These are phyloP conservation scores for Nicotiana knightiana DNA, from an alignment of 257 asterid genomes.

Conservation along the genomic window DNA sequence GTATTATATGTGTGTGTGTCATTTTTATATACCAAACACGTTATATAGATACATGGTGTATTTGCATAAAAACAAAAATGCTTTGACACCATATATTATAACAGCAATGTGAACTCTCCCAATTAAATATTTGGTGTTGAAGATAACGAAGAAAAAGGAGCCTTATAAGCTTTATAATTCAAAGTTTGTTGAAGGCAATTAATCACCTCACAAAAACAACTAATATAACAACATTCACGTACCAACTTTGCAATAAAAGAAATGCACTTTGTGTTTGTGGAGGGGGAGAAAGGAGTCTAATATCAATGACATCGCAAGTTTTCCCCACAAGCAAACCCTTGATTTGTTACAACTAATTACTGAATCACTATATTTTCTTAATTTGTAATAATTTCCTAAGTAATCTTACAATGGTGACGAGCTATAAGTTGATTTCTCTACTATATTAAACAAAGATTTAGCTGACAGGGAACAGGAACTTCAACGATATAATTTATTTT, in stretches of 20 bases:
- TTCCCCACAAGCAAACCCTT: not conserved
- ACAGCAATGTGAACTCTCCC: slow-evolving; percentile 12
- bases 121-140: slow-evolving; percentile 9
- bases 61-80: not conserved
- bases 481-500: not conserved
- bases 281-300: too few relatives aligned
- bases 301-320: slow-evolving; percentile 18
- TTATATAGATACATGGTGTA: not conserved
- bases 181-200: slow-evolving; percentile 41
- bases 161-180: slow-evolving; percentile 11
- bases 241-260: not conserved
- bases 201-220: slow-evolving; percentile 39
- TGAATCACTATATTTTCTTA: slow-evolving; percentile 18
- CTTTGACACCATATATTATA: not conserved
- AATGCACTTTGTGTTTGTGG: too few relatives aligned
- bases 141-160: slow-evolving; percentile 2
- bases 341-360: slow-evolving; percentile 38
- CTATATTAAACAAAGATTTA: not conserved
- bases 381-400: slow-evolving; percentile 13
- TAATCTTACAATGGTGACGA: not conserved
- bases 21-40: not conserved
- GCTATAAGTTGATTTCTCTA: not conserved
- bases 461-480: not conserved
- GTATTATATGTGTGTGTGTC: not conserved
- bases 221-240: not conserved